A percentile compares a stretch with the other conserved stretches of the same genome.
phyloP scores from a whole-genome alignment of 768 basidiomycete species.

The Suillus fuscotomentosus region DNA sequence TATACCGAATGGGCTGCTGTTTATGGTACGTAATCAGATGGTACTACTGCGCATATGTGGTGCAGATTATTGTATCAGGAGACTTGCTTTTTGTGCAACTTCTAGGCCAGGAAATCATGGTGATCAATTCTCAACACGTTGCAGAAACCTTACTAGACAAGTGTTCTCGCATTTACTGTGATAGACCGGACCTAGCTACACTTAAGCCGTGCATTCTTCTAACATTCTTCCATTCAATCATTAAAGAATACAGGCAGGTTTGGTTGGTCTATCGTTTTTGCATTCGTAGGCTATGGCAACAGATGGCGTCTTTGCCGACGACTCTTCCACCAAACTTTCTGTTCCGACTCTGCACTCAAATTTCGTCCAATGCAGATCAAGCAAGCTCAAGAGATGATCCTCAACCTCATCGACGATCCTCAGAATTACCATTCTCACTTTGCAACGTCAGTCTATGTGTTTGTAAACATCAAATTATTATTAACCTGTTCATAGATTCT shows the following conservation, averaged over 20 bases:
- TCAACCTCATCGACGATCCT: constrained; percentile 26
- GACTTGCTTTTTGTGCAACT: constrained; percentile 2
- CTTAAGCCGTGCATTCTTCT: neutral
- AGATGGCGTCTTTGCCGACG: constrained; percentile 29
- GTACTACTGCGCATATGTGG: neutral
- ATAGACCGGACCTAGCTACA: constrained; percentile 4
- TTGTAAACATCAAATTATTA: neutral
- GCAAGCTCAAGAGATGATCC: constrained; percentile 23
- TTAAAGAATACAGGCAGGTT: neutral
- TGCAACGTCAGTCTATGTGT: neutral
- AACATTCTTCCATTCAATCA: neutral
- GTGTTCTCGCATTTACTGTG: constrained; percentile 9
- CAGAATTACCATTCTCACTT: constrained; percentile 27
- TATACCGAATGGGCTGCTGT: constrained; percentile 35
- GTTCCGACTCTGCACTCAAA: constrained; percentile 23
- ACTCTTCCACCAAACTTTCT: constrained; percentile 38
- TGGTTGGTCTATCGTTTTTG: constrained; percentile 4
- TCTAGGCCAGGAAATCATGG: constrained; percentile 1
- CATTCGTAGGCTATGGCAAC: neutral
- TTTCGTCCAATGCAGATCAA: constrained; percentile 26
- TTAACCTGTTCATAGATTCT: constrained; percentile 11
- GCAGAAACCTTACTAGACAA: constrained; percentile 5
- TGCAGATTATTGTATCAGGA: neutral
- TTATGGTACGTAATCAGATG: constrained; percentile 14
- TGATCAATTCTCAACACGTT: constrained; percentile 3